Percentiles rank a stretch among this genome's conserved stretches.
Evolutionary conservation across 2,329 filamentous ascomycete species (phyloP).

Genomic region (Venturia asperata): DNA sequence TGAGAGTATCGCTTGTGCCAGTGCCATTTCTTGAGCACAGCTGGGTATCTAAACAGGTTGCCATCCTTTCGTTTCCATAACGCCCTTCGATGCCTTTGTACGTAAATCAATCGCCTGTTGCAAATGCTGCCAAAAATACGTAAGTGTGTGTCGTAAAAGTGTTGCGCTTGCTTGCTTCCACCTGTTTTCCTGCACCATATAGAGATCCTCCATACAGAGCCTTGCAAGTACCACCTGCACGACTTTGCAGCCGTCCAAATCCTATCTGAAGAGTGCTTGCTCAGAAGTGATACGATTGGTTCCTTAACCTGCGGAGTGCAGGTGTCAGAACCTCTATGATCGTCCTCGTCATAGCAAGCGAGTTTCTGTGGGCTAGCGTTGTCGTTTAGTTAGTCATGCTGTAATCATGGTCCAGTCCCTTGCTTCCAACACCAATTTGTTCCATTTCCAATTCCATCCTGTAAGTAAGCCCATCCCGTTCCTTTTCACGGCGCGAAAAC

Average conservation of each 20-base stretch:
- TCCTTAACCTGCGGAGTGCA: too few relatives aligned
- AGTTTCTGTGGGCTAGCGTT: too few relatives aligned
- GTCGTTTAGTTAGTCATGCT: too few relatives aligned
- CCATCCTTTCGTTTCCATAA: background rate
- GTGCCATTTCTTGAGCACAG: conserved; percentile 2
- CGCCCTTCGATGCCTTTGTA: background rate
- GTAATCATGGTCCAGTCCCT: background rate
- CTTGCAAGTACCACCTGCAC: background rate
- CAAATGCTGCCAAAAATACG: background rate
- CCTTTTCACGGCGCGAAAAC: conserved; percentile 32
- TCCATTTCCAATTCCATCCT: background rate
- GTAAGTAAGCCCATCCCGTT: background rate
- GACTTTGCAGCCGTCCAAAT: background rate
- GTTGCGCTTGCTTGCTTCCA: background rate
- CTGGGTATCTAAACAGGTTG: background rate
- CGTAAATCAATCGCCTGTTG: background rate
- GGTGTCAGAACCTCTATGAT: too few relatives aligned
- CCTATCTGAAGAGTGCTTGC: too few relatives aligned
- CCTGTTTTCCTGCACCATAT: background rate
- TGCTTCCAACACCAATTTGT: background rate
- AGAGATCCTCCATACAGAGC: background rate
- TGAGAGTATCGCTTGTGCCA: background rate
- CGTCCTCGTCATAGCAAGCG: too few relatives aligned
- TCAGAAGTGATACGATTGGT: too few relatives aligned
- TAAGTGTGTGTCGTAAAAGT: background rate